Percentiles rank a stretch among this genome's conserved stretches.
These are phyloP conservation scores for Petasospora rhodanensis DNA, from an alignment of 1,139 yeast genomes.

Conservation along the genomic window DNA sequence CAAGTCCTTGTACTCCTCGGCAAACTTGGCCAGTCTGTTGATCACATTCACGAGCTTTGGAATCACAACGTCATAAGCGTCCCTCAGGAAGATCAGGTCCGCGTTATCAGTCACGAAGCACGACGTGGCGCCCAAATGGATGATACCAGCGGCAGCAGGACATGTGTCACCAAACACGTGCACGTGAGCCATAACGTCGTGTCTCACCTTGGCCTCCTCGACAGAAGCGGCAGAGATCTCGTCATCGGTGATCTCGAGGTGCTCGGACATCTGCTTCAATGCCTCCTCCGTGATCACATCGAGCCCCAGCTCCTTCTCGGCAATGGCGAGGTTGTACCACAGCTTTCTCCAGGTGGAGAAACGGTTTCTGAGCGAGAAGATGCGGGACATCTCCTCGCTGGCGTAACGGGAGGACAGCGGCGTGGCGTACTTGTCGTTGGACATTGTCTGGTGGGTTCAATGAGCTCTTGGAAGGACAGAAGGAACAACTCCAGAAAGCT, in stretches of 20 bases:
- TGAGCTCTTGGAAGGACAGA: no score
- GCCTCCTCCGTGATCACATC: conserved; percentile 86
- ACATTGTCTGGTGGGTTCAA: conserved; percentile 21
- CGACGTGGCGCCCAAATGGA: conserved; percentile 97
- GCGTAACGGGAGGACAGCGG: conserved; percentile 97
- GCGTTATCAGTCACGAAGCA: conserved; percentile 98
- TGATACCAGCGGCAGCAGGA: conserved; percentile 96
- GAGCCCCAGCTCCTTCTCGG: conserved; percentile 89
- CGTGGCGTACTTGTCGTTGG: conserved; percentile 71
- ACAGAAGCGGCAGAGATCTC: conserved; percentile 84
- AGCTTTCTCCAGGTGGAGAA: conserved; percentile 98
- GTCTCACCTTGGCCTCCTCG: conserved; percentile 98
- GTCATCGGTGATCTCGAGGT: conserved; percentile 82
- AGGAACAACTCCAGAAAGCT: no score
- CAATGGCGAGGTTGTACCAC: conserved; percentile 94
- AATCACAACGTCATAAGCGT: conserved; percentile 87
- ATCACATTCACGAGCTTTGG: conserved; percentile 96
- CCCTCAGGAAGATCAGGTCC: conserved; percentile 91
- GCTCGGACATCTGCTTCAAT: conserved; percentile 72
- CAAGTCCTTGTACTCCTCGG: conserved; percentile 85
- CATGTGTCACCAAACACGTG: conserved; percentile 90
- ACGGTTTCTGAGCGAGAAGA: conserved; percentile 90
- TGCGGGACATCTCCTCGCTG: conserved; percentile 90
- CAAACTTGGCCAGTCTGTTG: conserved; percentile 83
- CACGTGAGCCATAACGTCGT: conserved; percentile 99